Conservation (phyloP, 345 rosid species). For the Lumnitzera littorea region DNA sequence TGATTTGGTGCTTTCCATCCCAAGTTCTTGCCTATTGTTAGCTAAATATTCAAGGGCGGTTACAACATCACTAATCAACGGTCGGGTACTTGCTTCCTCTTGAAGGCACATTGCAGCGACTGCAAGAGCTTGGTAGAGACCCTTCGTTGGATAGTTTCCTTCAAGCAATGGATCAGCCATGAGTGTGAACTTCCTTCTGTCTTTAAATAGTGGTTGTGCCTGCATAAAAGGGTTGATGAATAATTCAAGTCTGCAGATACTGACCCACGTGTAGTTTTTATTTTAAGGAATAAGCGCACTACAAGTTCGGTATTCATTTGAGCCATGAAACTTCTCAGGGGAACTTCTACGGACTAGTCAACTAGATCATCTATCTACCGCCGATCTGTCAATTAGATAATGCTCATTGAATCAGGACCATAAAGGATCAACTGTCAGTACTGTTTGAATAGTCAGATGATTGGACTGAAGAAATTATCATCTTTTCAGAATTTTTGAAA, state of each 20-base stretch:
- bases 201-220: conserved; percentile 41
- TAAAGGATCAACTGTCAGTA: too few species aligned
- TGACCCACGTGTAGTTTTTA: too few species aligned
- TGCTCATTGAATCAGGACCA: too few species aligned
- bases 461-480: neutral
- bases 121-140: conserved; percentile 46
- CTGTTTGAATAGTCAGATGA: too few species aligned
- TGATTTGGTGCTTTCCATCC: neutral
- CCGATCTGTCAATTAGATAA: too few species aligned
- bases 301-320: too few species aligned
- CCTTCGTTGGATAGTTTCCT: conserved; percentile 29
- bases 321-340: too few species aligned
- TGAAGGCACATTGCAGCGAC: conserved; percentile 52
- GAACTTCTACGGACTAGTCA: too few species aligned
- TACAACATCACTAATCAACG: conserved; percentile 45
- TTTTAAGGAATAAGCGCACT: too few species aligned
- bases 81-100: conserved; percentile 37
- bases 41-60: conserved; percentile 39
- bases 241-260: neutral
- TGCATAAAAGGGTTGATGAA: conserved; percentile 9
- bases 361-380: too few species aligned
- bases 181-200: conserved; percentile 30
- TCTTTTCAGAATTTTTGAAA: too few species aligned
- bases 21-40: neutral
- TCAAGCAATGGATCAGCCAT: conserved; percentile 41